Percentiles rank a stretch among this genome's conserved stretches.
Conservation (phyloP, 106 monocot genomes). For the Dioscorea zingiberensis region DNA sequence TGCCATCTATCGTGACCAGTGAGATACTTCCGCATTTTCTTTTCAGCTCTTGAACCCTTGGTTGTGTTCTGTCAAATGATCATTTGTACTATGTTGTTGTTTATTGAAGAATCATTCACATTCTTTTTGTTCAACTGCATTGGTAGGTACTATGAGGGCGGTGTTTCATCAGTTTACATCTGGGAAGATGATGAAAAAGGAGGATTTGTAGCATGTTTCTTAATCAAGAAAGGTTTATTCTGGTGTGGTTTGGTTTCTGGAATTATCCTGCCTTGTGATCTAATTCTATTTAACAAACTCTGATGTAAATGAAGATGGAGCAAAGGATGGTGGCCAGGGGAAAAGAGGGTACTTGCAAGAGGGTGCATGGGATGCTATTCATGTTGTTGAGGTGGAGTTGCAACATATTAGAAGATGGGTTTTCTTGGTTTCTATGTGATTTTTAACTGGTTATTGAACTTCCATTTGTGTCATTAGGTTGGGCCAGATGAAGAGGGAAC, state of each 20-base stretch:
- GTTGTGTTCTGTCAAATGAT: not conserved
- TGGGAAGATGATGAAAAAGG: constrained; percentile 87
- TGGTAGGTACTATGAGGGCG: constrained; percentile 99
- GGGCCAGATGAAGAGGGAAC: constrained; percentile 65
- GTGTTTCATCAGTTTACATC: constrained; percentile 92
- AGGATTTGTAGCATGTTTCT: constrained; percentile 76
- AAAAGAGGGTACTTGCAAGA: constrained; percentile 79
- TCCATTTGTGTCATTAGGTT: constrained; percentile 43
- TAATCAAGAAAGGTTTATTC: constrained; percentile 99
- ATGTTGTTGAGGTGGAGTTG: not conserved
- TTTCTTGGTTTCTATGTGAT: too few species aligned
- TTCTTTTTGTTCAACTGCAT: constrained; percentile 2
- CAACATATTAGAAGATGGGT: too few species aligned
- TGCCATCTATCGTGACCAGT: constrained; percentile 96
- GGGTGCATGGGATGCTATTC: constrained; percentile 86
- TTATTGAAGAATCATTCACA: not conserved
- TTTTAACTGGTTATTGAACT: too few species aligned
- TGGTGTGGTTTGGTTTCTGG: not conserved
- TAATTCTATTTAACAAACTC: too few species aligned
- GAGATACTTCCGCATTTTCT: constrained; percentile 44
- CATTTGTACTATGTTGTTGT: not conserved
- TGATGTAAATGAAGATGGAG: constrained; percentile 66
- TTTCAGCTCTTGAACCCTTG: not conserved
- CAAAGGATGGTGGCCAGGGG: constrained; percentile 64
- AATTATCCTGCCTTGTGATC: not conserved